Evolutionary conservation across 768 basidiomycete genomes (phyloP).

Genomic region (Psilocybe cubensis): DNA sequence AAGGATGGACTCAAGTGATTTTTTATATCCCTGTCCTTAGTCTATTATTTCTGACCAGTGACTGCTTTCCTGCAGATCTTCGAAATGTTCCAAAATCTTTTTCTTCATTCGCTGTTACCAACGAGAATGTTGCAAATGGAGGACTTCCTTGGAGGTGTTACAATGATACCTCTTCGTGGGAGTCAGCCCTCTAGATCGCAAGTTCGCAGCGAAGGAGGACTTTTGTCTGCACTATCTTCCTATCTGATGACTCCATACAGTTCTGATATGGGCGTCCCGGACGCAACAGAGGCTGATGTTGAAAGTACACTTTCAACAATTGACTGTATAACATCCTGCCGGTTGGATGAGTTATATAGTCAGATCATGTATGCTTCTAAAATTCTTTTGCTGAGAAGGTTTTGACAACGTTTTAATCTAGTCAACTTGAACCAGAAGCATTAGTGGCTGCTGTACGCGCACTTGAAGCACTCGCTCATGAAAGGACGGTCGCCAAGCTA

Average conservation of each 20-base stretch:
- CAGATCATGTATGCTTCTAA: constrained; percentile 77
- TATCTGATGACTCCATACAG: constrained; percentile 97
- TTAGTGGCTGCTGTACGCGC: constrained; percentile 85
- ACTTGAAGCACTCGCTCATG: constrained; percentile 88
- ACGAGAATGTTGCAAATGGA: constrained; percentile 95
- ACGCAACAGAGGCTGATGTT: constrained; percentile 89
- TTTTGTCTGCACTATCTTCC: constrained; percentile 91
- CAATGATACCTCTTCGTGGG: constrained; percentile 88
- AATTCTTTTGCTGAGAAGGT: not conserved
- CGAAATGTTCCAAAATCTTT: constrained; percentile 97
- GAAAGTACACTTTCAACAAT: constrained; percentile 95
- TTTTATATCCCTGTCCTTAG: not conserved
- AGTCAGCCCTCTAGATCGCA: constrained; percentile 65
- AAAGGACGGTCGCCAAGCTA: constrained; percentile 80
- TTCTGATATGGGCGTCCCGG: constrained; percentile 76
- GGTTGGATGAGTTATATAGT: constrained; percentile 90
- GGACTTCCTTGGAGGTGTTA: constrained; percentile 94
- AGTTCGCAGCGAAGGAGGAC: constrained; percentile 80
- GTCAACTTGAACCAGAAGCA: constrained; percentile 79
- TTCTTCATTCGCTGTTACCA: constrained; percentile 91
- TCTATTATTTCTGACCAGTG: constrained; percentile 4
- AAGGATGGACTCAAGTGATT: constrained; percentile 89
- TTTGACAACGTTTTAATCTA: constrained; percentile 30
- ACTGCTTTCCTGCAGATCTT: constrained; percentile 75
- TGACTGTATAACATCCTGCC: constrained; percentile 93